Evolutionary conservation across 345 rosid species (phyloP), one percentile per base, ranked within the genome.

Genomic region (Citrus medica): DNA sequence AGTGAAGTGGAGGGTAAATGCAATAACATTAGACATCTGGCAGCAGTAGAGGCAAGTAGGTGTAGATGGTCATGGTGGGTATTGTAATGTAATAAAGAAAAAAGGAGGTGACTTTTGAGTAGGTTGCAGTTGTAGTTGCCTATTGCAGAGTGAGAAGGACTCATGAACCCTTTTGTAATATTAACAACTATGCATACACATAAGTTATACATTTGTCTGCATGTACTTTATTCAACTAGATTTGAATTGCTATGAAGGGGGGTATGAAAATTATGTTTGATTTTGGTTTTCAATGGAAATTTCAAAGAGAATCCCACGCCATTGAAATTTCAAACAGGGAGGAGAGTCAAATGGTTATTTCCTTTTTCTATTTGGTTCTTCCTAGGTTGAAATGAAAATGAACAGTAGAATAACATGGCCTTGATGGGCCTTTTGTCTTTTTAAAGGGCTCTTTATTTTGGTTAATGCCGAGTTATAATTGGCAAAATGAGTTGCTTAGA

Each of bases 41-140:
- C 32, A 70, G 74, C 58, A 78, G 80, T 85, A 80, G 77, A 85
- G 42, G 80, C 73, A 65, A 79, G 78, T 77, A 12, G 87, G 81
- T 78, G 81, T 66, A 53, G 8, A 35, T 55, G 69, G 55, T 77
- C 58, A 40, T 40, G 81, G 83, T 48, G 62, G 81, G 81, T 51
- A 9, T 40, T 9, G 13, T 40, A 10, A 77, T 66, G 80, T 46
- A 77, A 79, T 79, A 79, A 79, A 76, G 68, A 25, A 60, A 67
- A 30, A 60, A 5, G 0, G 59, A 21, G 53, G 53, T 8, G 28
- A 9, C 14, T 10, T 32, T 22, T 22, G 28, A 30, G 71, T 6
- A 0, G 42, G 69, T 33, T 19, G 21, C 61, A 64, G 30, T 33
- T 19, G 32, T 8, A 27, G 12, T 8, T 40, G 46, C 3, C 14